Evolutionary conservation across 129 eudicot genomes (phyloP), one percentile per base, ranked within the genome.

Genomic region (Tanacetum coccineum): DNA sequence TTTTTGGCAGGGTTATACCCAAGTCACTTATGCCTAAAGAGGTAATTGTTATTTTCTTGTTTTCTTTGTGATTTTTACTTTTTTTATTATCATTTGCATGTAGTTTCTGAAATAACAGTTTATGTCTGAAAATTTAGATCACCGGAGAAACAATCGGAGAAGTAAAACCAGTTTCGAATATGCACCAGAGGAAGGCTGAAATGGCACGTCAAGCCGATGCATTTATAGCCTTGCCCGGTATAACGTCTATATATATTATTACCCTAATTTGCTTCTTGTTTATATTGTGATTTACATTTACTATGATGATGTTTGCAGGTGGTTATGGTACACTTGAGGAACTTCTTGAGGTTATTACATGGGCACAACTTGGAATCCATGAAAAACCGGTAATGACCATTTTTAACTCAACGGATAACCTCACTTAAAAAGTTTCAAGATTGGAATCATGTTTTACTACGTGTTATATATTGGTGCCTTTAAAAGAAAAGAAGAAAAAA

Each of bases 331-430:
- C 96, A 40, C 73, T 89, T 61, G 96, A 89, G 59, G 96, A 89
- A 68, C 83, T 89, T 40, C 74, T 89, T 17, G 96, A 89, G 79
- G 90, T 89, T 59, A 89, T 89, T 64, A 86, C 95, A 13, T 89
- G 96, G 95, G 90, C 90, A 75, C 95, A 89, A 67, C 74, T 89
- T 3, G 96, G 96, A 59, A 89, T 86, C 49, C 96, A 89, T 71
- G 83, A 89, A 42, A 86, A 86, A 64, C 91, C 95, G 79, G 95
- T 89, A 83, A 15, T 3, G 12, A 45, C 5, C 11, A 4, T 4
- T 64, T 44, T 19, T 36, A 19, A 3, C 19, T 51, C 17, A 14
- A 51, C 25, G 32, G 32, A 28, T 28, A 3, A 28, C 32, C 32
- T 28, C 1, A 28, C 32, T 28, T 5, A 28, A 28, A 22, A 28